Conservation (phyloP, 129 eudicot genomes). For the Lactuca sativa region DNA sequence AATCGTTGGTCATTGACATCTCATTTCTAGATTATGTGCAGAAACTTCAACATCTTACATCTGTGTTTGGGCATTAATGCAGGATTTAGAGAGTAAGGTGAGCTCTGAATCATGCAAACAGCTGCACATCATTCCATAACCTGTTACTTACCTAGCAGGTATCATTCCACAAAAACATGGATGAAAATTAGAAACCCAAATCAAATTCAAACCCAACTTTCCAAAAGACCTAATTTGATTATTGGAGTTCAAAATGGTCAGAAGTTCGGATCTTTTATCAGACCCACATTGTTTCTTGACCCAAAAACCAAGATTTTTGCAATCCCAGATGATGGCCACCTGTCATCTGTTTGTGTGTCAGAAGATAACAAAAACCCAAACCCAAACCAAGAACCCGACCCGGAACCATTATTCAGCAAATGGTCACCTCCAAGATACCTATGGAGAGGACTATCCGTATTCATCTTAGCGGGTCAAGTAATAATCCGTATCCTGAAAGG, state of each 20-base stretch:
- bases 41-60: not conserved
- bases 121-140: constrained; percentile 42
- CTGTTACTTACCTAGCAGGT: constrained; percentile 51
- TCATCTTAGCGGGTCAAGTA: constrained; percentile 82
- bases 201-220: constrained; percentile 13
- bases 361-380: constrained; percentile 42
- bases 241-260: constrained; percentile 25
- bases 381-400: constrained; percentile 29
- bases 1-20: not conserved
- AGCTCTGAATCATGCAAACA: constrained; percentile 53
- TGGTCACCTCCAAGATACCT: constrained; percentile 88
- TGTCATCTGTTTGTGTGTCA: constrained; percentile 30
- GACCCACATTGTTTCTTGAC: constrained; percentile 23
- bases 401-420: constrained; percentile 50
- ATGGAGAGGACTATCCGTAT: constrained; percentile 78
- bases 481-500: constrained; percentile 60
- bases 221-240: constrained; percentile 28
- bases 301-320: constrained; percentile 26
- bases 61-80: not conserved
- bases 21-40: not conserved
- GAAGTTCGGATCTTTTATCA: constrained; percentile 14
- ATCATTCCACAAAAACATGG: constrained; percentile 22
- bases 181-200: constrained; percentile 26
- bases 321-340: constrained; percentile 56
- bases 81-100: constrained; percentile 18